phyloP scores from a whole-genome alignment of 2,329 filamentous ascomycete species.

The Botrytis byssoidea region DNA sequence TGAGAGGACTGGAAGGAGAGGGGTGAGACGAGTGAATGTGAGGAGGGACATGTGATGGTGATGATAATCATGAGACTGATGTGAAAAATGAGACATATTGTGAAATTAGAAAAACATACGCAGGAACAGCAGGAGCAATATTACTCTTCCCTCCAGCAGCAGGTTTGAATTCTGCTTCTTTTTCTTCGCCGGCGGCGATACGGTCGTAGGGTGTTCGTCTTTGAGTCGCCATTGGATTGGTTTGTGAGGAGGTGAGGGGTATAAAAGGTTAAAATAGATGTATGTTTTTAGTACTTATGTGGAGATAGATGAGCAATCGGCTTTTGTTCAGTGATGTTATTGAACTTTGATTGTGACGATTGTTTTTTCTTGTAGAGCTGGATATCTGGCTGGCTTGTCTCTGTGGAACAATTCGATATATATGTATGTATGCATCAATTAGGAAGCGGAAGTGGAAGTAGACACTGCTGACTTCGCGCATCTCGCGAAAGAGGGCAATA shows the following conservation, averaged over 20 bases:
- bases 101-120: conserved; percentile 47
- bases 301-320: neutral
- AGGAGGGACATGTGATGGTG: neutral
- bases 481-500: conserved; percentile 13
- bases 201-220: conserved; percentile 53
- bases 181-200: conserved; percentile 50
- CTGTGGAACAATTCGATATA: neutral
- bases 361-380: neutral
- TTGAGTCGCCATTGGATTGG: conserved; percentile 63
- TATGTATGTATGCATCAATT: neutral
- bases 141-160: conserved; percentile 59
- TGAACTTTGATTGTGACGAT: no score
- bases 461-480: conserved; percentile 21
- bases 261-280: neutral
- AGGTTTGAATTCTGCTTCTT: conserved; percentile 50
- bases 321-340: neutral
- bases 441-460: neutral
- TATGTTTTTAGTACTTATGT: conserved; percentile 1
- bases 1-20: neutral
- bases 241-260: conserved; percentile 1
- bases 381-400: neutral
- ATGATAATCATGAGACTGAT: neutral
- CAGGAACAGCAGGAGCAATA: conserved; percentile 79
- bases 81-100: neutral
- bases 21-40: neutral